Evolutionary conservation across 768 basidiomycete species (phyloP).

Genomic region (Trametes sanguinea): DNA sequence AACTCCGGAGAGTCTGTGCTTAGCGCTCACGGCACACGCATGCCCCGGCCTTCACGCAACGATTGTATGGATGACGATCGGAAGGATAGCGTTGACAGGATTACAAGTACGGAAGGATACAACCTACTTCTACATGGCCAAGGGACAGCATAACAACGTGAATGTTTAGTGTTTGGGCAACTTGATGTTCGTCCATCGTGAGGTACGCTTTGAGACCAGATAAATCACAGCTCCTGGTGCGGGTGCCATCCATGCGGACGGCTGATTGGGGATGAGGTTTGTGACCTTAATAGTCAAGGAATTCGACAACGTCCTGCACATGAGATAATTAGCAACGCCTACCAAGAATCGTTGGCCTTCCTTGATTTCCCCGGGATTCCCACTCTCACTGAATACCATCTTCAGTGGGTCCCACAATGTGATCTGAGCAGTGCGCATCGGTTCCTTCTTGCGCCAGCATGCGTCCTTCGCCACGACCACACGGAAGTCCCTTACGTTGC

Average conservation of each 20-base stretch:
- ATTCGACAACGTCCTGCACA: too few species aligned
- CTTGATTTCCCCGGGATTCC: constrained; percentile 50
- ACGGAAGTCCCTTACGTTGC: constrained; percentile 76
- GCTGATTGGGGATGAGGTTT: constrained; percentile 70
- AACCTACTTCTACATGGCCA: background rate
- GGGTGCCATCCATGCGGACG: constrained; percentile 68
- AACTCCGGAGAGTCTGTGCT: too few species aligned
- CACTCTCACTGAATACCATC: constrained; percentile 52
- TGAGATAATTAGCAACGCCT: constrained; percentile 25
- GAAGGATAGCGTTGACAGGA: background rate
- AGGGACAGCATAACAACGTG: background rate
- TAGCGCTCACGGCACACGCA: too few species aligned
- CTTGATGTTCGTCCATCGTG: constrained; percentile 55
- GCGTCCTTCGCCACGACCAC: constrained; percentile 70
- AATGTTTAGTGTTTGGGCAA: background rate
- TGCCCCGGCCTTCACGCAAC: too few species aligned
- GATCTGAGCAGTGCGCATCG: constrained; percentile 68
- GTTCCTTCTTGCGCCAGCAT: constrained; percentile 49
- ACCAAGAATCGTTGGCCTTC: constrained; percentile 73
- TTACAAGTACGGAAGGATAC: background rate
- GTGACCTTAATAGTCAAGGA: constrained; percentile 45
- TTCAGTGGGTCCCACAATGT: constrained; percentile 81
- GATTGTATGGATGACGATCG: too few species aligned
- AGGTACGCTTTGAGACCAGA: constrained; percentile 64
- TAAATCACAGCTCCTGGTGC: constrained; percentile 67